Evolutionary conservation across 1,139 yeast genomes (phyloP).

Genomic region (Geotrichum restrictum): DNA sequence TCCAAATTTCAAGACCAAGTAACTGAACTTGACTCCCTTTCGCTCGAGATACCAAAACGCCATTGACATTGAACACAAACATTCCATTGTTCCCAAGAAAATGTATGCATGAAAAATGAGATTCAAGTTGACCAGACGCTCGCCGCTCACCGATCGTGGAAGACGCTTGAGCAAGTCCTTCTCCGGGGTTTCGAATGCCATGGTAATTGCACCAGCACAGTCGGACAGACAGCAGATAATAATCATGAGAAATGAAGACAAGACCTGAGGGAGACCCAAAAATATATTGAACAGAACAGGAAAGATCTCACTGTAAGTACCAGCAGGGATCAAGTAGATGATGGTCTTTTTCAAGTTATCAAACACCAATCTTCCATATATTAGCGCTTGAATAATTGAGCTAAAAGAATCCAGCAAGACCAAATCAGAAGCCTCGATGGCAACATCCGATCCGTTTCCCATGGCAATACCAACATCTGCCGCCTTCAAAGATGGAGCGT

Average conservation of each 20-base stretch:
- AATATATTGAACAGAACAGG: constrained; percentile 46
- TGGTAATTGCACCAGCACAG: constrained; percentile 45
- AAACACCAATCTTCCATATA: constrained; percentile 42
- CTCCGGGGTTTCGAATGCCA: constrained; percentile 47
- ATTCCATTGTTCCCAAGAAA: constrained; percentile 43
- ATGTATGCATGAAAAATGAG: constrained; percentile 46
- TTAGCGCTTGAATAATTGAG: constrained; percentile 46
- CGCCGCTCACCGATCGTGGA: constrained; percentile 45
- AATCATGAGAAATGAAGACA: constrained; percentile 50
- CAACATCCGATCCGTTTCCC: constrained; percentile 50
- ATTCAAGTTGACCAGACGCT: constrained; percentile 43
- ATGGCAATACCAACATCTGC: constrained; percentile 51
- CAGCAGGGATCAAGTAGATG: constrained; percentile 50
- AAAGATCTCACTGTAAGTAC: constrained; percentile 50
- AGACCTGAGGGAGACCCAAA: constrained; percentile 48
- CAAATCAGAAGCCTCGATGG: constrained; percentile 52
- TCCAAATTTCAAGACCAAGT: constrained; percentile 43
- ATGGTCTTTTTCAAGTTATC: constrained; percentile 49
- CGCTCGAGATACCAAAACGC: constrained; percentile 41
- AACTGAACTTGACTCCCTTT: constrained; percentile 40
- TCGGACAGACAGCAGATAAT: constrained; percentile 46
- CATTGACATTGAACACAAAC: constrained; percentile 45
- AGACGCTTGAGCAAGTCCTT: constrained; percentile 42
- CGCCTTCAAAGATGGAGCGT: constrained; percentile 48
- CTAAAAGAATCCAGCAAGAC: constrained; percentile 42